Conservation (phyloP, 495 filamentous ascomycete species). For the Copromyces sp. region DNA sequence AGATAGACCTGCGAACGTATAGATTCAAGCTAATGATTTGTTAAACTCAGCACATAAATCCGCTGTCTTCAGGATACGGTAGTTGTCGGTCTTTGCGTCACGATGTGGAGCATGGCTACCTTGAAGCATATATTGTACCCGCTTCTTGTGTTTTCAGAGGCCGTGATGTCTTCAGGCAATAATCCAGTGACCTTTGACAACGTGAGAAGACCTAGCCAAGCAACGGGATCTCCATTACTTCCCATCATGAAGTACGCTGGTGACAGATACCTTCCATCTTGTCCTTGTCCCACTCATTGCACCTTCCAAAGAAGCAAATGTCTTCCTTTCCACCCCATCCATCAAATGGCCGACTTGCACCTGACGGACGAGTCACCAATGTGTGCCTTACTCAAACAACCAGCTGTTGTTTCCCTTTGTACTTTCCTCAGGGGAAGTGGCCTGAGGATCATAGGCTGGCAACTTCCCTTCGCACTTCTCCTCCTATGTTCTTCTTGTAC, state of each 20-base stretch:
- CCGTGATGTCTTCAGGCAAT: not conserved
- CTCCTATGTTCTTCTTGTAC: too few species aligned
- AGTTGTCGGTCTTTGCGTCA: not conserved
- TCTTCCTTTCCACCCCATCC: not conserved
- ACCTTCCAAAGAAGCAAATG: not conserved
- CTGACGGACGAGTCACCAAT: not conserved
- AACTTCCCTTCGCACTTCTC: not conserved
- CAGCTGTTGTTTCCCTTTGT: not conserved
- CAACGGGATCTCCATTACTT: not conserved
- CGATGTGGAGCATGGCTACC: not conserved
- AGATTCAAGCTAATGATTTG: not conserved
- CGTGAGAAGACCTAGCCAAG: not conserved
- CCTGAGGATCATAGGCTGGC: not conserved
- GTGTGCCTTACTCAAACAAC: not conserved
- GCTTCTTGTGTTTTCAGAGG: not conserved
- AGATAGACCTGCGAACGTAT: not conserved
- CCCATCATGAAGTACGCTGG: not conserved
- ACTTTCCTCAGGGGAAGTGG: not conserved
- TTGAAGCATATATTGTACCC: not conserved
- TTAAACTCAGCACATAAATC: not conserved
- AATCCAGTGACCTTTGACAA: not conserved
- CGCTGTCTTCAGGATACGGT: not conserved
- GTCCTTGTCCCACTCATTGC: not conserved
- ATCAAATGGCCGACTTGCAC: not conserved
- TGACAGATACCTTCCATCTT: not conserved